Base-by-base conservation (phyloP, 768 basidiomycete species). In the Lactifluus subvellereus region DNA sequence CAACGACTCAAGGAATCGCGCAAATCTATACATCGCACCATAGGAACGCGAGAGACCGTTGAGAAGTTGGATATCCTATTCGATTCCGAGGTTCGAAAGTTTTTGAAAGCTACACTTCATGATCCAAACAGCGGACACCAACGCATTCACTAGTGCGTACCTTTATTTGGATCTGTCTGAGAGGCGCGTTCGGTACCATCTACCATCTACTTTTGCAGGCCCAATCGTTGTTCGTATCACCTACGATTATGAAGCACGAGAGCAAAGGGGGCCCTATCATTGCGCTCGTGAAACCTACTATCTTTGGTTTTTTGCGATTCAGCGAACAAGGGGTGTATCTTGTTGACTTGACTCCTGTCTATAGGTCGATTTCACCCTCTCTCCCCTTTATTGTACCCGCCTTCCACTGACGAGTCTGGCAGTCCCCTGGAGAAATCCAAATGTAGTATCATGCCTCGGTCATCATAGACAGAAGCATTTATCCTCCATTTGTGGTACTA, bases 211-310 rank as follows among this genome's bases (percentile, higher is more conserved):
- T 4, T 38, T 47, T 51, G 57, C 69, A 4, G 69, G 66, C 8
- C 33, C 61, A n/a, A 61, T 67, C 27, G 69, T 68, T 40, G 20
- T 70, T 40, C 43, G 67, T 18, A 70, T 71, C 42, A 59, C 67
- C 4, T 69, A 72, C 49, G 71, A 69, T 9, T 67, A 68, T 47
- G 52, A 66, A 16, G 57, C 62, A 43, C 18, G 30, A 33, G 49
- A 42, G 11, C 27, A 52, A 52, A 52, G 50, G 20, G n/a, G 52
- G 54, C 6, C 59, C 52, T 5, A 10, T 60, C 32, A 35, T 60
- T 5, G 4, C 30, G 7, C 30, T 60, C 14, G 51, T 43, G 27
- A 52, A 60, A 45, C 37, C 51, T 2, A 30, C 43, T 14, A 1
- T 47, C 3, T 2, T 6, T 6, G 16, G 20, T 16, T 60, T 59